Conservation (phyloP, 192 early-diverging fungal genomes). For the Coemansia sp. region DNA sequence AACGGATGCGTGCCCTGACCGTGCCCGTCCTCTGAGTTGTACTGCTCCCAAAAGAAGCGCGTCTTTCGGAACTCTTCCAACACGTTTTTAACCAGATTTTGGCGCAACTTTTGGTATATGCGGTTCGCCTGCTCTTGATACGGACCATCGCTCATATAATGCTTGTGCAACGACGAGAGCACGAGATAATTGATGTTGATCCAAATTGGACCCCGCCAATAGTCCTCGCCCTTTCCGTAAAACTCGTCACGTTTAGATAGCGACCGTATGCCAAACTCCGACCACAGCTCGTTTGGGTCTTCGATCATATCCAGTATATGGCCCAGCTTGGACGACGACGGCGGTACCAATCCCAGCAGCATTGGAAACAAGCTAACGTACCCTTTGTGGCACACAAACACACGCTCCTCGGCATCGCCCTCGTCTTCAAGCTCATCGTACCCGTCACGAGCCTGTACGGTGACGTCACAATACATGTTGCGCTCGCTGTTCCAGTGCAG, state of each 20-base stretch:
- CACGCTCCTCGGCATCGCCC: slow-evolving; percentile 16
- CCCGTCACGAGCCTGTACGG: slow-evolving; percentile 21
- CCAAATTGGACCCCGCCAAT: slow-evolving; percentile 95
- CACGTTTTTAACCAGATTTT: slow-evolving; percentile 75
- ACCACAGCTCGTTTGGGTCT: slow-evolving; percentile 80
- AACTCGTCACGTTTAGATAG: slow-evolving; percentile 61
- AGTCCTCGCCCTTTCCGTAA: slow-evolving; percentile 84
- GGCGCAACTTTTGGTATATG: slow-evolving; percentile 74
- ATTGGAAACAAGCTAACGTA: slow-evolving; percentile 80
- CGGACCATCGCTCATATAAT: slow-evolving; percentile 65
- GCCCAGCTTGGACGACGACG: slow-evolving; percentile 67
- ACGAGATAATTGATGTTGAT: slow-evolving; percentile 88
- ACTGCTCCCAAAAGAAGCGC: slow-evolving; percentile 93
- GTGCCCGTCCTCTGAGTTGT: slow-evolving; percentile 69
- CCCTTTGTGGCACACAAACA: slow-evolving; percentile 50
- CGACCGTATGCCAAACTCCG: slow-evolving; percentile 70
- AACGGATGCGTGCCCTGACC: slow-evolving; percentile 89
- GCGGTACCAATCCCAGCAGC: slow-evolving; percentile 69
- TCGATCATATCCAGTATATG: slow-evolving; percentile 75
- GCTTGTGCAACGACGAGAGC: slow-evolving; percentile 67
- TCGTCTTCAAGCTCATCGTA: slow-evolving; percentile 50
- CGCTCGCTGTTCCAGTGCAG: slow-evolving; percentile 41
- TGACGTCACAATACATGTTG: slow-evolving; percentile 52
- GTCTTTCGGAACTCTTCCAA: slow-evolving; percentile 72
- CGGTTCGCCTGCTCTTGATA: slow-evolving; percentile 64